phyloP scores from a whole-genome alignment of 495 filamentous ascomycete genomes.

The Trichoderma erinaceum region DNA sequence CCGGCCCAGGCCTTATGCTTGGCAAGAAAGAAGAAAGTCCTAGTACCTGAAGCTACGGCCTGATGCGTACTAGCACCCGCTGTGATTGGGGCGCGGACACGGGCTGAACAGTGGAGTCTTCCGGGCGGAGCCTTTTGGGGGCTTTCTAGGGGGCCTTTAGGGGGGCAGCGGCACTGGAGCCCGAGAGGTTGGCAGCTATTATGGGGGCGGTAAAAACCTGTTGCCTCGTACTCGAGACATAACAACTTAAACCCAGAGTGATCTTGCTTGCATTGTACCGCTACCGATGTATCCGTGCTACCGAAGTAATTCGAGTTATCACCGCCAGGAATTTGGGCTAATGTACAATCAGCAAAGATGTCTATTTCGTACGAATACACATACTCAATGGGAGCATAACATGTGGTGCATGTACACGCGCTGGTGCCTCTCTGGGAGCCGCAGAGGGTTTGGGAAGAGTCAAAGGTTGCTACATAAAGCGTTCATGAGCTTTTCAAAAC shows the following conservation, averaged over 20 bases:
- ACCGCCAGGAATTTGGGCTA: too few species aligned
- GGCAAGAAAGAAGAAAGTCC: not conserved
- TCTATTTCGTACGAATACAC: not conserved
- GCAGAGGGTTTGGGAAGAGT: too few species aligned
- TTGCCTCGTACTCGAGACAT: not conserved
- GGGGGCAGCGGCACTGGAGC: not conserved
- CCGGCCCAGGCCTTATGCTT: not conserved
- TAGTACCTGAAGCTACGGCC: not conserved
- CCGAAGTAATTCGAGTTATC: too few species aligned
- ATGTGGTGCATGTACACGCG: too few species aligned
- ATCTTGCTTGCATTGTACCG: not conserved
- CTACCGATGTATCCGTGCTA: not conserved
- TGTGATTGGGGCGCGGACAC: not conserved
- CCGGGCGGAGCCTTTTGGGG: not conserved
- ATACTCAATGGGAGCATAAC: too few species aligned
- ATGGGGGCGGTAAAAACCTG: not conserved
- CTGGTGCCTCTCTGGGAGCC: too few species aligned
- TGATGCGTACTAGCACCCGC: not conserved
- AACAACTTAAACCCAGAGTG: not conserved
- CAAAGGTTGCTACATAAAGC: too few species aligned
- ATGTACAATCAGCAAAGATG: not conserved
- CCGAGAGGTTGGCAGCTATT: not conserved
- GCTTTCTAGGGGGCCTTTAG: not conserved
- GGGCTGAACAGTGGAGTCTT: conserved; percentile 9
- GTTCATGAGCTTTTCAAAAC: too few species aligned